phyloP scores from a whole-genome alignment of 2,329 filamentous ascomycete species.

The Colletotrichum brevisporum region DNA sequence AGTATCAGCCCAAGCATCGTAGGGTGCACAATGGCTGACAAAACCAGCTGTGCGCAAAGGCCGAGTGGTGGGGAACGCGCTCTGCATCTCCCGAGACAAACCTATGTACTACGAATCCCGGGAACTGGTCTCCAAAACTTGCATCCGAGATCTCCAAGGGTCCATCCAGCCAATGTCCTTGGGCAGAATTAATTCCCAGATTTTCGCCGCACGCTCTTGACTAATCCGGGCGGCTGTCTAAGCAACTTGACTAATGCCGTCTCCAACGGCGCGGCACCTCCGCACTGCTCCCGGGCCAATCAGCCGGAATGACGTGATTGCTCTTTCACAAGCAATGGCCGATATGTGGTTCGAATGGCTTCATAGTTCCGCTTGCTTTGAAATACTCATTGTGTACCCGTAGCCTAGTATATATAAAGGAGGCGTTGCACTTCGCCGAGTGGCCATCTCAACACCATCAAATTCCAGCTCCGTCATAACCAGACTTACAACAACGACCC shows the following conservation, averaged over 20 bases:
- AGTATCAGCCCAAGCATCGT: too few relatives aligned
- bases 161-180: not conserved
- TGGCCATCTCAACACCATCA: too few relatives aligned
- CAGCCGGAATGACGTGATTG: conserved; percentile 35
- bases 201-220: not conserved
- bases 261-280: not conserved
- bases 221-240: not conserved
- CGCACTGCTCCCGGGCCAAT: conserved; percentile 25
- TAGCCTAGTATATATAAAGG: not conserved
- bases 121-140: not conserved
- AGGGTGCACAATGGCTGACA: too few relatives aligned
- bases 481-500: too few relatives aligned
- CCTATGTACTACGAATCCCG: too few relatives aligned
- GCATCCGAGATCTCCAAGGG: not conserved
- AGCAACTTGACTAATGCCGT: conserved; percentile 27
- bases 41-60: too few relatives aligned
- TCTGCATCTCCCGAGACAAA: too few relatives aligned
- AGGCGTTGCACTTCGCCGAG: too few relatives aligned
- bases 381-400: conserved; percentile 25
- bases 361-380: conserved; percentile 34
- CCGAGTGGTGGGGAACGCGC: too few relatives aligned
- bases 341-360: conserved; percentile 24
- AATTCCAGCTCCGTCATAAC: too few relatives aligned
- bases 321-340: conserved; percentile 23
- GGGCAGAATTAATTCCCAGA: too few relatives aligned